Conservation (phyloP, 2,329 filamentous ascomycete species). For the Ustulina deusta region DNA sequence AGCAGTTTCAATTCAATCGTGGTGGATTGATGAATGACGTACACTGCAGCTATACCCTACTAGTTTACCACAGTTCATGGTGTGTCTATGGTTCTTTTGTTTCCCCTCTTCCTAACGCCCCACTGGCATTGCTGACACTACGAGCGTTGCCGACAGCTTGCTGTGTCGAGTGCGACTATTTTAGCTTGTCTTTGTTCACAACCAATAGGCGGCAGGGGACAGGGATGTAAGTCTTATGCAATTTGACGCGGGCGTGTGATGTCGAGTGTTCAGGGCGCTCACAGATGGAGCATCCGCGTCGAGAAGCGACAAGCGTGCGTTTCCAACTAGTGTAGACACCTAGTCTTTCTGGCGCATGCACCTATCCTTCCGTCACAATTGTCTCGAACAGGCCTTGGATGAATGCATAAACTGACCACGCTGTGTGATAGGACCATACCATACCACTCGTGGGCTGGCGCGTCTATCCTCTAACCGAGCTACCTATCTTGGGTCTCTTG, state of each 20-base stretch:
- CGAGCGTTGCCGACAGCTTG: constrained; percentile 46
- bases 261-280: constrained; percentile 45
- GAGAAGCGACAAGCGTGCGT: constrained; percentile 48
- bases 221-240: constrained; percentile 51
- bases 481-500: constrained; percentile 14
- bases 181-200: constrained; percentile 43
- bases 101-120: constrained; percentile 36
- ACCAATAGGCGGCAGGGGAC: constrained; percentile 50
- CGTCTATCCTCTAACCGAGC: constrained; percentile 29
- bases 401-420: constrained; percentile 28
- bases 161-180: constrained; percentile 45
- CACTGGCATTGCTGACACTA: constrained; percentile 43
- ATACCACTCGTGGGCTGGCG: constrained; percentile 15
- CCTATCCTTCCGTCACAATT: constrained; percentile 49
- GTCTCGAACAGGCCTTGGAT: constrained; percentile 42
- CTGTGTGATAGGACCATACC: constrained; percentile 26
- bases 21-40: constrained; percentile 26
- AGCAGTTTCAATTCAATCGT: constrained; percentile 12
- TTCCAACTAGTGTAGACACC: constrained; percentile 36
- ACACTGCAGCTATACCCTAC: constrained; percentile 17
- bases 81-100: constrained; percentile 32
- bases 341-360: constrained; percentile 47
- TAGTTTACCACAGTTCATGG: constrained; percentile 23
- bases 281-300: constrained; percentile 49
- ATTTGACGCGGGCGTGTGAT: constrained; percentile 53